Evolutionary conservation across 495 filamentous ascomycete species (phyloP), one percentile per base, ranked within the genome.

Genomic region (Aspergillus baeticus): DNA sequence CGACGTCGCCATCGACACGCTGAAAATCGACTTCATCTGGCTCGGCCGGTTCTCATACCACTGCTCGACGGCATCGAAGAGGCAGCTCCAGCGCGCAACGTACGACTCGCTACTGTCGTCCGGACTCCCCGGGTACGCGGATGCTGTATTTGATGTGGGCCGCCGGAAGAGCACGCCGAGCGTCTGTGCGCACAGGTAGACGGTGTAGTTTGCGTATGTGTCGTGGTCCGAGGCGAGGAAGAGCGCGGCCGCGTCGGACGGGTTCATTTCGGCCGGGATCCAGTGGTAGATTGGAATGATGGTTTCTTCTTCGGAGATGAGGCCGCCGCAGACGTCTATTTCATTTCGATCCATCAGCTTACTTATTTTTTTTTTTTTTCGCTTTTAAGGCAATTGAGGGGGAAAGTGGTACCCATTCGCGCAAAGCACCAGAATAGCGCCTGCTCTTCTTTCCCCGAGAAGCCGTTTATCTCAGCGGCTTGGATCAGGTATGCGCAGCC

Each of bases 391-490:
- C 11, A 8, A 15, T 43, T 18, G 42, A 26, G 20, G 13, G 42
- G 42, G 1, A 22, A n/a, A n/a, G n/a, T 6, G 18, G 34, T 63
- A 71, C 75, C 75, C 76, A 78, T 78, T 21, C 74, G 45, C 10
- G 74, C 76, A 55, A 74, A 77, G 51, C 76, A 78, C 76, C 76
- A 78, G 47, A 77, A 78, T 2, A 76, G 60, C 0, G 73, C 75
- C 53, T 77, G 73, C 39, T 69, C 67, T 35, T 75, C 63, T 22
- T 73, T 73, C 0, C 70, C 69, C 10, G 73, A 73, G 51, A 75
- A 75, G 2, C 71, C 65, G 39, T 74, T 73, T 15, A 69, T 69
- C 33, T 66, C 70, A 8, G 64, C 69, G 0, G 69, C 65, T 54
- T 75, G 69, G 45, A 77, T 70, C 10, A 77, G 60, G 46, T 69